phyloP scores from a whole-genome alignment of 768 basidiomycete species.

The Phlebiopsis flavidoalba region DNA sequence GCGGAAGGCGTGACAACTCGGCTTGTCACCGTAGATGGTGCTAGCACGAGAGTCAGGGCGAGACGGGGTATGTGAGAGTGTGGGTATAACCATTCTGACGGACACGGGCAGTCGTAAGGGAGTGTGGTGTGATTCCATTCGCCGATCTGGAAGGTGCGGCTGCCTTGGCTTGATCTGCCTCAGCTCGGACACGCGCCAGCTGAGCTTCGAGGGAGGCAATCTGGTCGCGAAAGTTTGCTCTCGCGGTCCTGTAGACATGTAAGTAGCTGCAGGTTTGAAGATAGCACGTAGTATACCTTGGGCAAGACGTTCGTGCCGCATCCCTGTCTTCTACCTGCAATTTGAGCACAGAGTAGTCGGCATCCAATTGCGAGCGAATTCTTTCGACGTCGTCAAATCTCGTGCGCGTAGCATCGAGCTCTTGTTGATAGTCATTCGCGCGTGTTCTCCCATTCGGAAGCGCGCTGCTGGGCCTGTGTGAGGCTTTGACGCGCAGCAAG shows the following conservation, averaged over 20 bases:
- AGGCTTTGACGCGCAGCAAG: slow-evolving; percentile 57
- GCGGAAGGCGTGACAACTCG: slow-evolving; percentile 50
- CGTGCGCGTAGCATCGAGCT: slow-evolving; percentile 54
- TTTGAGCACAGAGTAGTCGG: slow-evolving; percentile 62
- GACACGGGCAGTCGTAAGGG: slow-evolving; percentile 32
- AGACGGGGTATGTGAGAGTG: slow-evolving; percentile 34
- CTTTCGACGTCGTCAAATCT: slow-evolving; percentile 67
- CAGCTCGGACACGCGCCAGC: slow-evolving; percentile 49
- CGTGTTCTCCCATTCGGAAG: slow-evolving; percentile 79
- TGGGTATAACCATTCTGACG: slow-evolving; percentile 36
- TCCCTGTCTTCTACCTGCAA: slow-evolving; percentile 75
- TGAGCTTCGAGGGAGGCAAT: slow-evolving; percentile 58
- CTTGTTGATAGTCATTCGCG: slow-evolving; percentile 62
- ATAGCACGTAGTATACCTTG: slow-evolving; percentile 45
- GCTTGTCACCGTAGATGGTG: slow-evolving; percentile 44
- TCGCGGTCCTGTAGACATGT: slow-evolving; percentile 56
- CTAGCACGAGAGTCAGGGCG: slow-evolving; percentile 78
- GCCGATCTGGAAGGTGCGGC: slow-evolving; percentile 20
- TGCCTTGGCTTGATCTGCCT: slow-evolving; percentile 45
- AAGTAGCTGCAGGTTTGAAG: neutral
- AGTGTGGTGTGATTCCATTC: slow-evolving; percentile 11
- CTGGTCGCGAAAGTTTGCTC: slow-evolving; percentile 61
- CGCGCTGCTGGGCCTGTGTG: slow-evolving; percentile 69
- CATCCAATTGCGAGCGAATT: slow-evolving; percentile 57
- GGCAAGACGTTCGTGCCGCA: slow-evolving; percentile 59